Percentiles rank a stretch among this genome's conserved stretches.
These are phyloP conservation scores for Phytophthora sp. DNA, from an alignment of 352 stramenopile genomes.

Conservation along the genomic window DNA sequence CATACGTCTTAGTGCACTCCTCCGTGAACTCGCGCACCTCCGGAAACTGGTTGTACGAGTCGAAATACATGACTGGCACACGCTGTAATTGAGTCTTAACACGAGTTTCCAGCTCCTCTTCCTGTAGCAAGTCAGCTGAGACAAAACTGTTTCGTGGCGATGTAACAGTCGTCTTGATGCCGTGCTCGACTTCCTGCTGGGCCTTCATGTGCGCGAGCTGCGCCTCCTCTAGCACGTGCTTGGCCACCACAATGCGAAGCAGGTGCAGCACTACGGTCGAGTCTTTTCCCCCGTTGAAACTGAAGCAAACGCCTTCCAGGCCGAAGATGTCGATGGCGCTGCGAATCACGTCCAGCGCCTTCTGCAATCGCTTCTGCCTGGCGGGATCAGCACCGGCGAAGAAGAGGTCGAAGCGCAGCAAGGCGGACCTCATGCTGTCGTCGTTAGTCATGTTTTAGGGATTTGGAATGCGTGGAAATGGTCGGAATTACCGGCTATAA, in stretches of 20 bases:
- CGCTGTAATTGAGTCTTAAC: constrained; percentile 52
- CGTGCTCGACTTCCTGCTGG: constrained; percentile 19
- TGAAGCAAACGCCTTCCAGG: constrained; percentile 82
- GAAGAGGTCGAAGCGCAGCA: constrained; percentile 72
- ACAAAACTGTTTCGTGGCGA: constrained; percentile 68
- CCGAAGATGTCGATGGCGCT: constrained; percentile 85
- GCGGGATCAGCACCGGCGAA: constrained; percentile 49
- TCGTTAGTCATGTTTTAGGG: constrained; percentile 27
- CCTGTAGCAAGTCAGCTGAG: constrained; percentile 50
- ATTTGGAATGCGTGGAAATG: neutral
- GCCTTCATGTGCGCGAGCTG: constrained; percentile 28
- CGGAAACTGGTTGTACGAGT: constrained; percentile 95
- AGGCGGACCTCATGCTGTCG: constrained; percentile 26
- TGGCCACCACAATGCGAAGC: constrained; percentile 83
- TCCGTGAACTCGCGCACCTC: constrained; percentile 92
- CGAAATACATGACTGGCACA: constrained; percentile 95
- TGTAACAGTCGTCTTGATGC: constrained; percentile 52
- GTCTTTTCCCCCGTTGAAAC: constrained; percentile 95
- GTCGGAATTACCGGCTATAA: neutral
- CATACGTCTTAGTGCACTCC: constrained; percentile 58
- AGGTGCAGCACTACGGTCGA: constrained; percentile 92
- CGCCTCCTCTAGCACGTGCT: constrained; percentile 61
- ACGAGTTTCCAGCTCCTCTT: constrained; percentile 58
- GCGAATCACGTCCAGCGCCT: constrained; percentile 76
- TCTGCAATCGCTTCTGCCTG: constrained; percentile 61